A percentile compares a stretch with the other conserved stretches of the same genome.
phyloP scores from a whole-genome alignment of 805 yeast species.

The Candida alai region DNA sequence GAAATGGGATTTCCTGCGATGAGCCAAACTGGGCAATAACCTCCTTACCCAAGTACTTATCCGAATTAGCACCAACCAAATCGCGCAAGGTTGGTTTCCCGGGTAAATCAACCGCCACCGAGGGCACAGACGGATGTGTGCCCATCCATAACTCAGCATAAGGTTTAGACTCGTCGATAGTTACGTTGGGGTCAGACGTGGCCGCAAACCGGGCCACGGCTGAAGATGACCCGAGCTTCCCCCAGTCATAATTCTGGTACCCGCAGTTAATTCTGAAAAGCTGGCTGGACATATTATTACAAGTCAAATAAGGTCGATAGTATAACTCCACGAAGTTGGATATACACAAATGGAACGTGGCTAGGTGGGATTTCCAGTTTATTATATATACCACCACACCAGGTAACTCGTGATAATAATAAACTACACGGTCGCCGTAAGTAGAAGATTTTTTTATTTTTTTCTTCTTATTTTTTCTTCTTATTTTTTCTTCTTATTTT shows the following conservation, averaged over 20 bases:
- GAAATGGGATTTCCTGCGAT: conserved; percentile 74
- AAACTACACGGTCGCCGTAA: too few species aligned
- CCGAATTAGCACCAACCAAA: conserved; percentile 57
- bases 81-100: conserved; percentile 63
- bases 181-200: conserved; percentile 56
- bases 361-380: too few species aligned
- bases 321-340: too few species aligned
- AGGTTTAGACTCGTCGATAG: conserved; percentile 71
- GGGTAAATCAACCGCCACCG: conserved; percentile 44
- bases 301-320: too few species aligned
- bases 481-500: too few species aligned
- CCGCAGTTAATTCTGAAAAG: conserved; percentile 49
- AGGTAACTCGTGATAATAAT: too few species aligned
- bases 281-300: conserved; percentile 18
- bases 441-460: too few species aligned
- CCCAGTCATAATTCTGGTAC: conserved; percentile 83
- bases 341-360: too few species aligned
- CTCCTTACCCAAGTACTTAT: conserved; percentile 50
- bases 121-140: conserved; percentile 90
- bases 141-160: conserved; percentile 99
- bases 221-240: conserved; percentile 77
- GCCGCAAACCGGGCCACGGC: conserved; percentile 89
- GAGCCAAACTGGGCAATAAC: conserved; percentile 67
- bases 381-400: too few species aligned
- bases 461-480: too few species aligned